Evolutionary conservation across 345 rosid species (phyloP).

Genomic region (Noccaea caerulescens): DNA sequence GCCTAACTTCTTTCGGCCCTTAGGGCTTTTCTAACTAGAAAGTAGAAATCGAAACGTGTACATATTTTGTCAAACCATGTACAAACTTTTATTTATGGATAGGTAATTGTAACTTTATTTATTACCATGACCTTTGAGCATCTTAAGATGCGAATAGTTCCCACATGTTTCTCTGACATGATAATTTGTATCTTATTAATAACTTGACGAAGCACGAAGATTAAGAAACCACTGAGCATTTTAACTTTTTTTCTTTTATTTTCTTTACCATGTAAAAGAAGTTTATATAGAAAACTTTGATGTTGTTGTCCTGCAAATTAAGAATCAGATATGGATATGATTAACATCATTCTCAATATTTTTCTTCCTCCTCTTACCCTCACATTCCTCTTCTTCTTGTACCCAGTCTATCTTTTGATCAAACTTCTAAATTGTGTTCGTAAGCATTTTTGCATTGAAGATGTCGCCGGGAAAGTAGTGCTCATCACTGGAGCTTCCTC

Average conservation of each 20-base stretch:
- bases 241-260: no score
- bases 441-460: conserved; percentile 37
- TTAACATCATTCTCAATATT: conserved; percentile 39
- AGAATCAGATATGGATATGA: neutral
- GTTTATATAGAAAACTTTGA: no score
- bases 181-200: no score
- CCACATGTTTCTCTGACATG: no score
- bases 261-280: no score
- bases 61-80: neutral
- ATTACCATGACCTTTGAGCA: no score
- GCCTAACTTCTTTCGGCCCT: conserved; percentile 17
- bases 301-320: no score
- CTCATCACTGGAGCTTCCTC: conserved; percentile 61
- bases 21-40: neutral
- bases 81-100: no score
- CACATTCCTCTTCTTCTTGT: conserved; percentile 9
- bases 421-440: neutral
- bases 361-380: conserved; percentile 40
- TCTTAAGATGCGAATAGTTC: no score
- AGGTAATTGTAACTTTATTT: no score
- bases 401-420: conserved; percentile 31
- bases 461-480: conserved; percentile 52
- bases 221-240: no score
- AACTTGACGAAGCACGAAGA: no score
- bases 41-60: conserved; percentile 3